These are phyloP conservation scores for Geranomyces michiganensis DNA, from an alignment of 192 early-diverging fungal genomes.

Conservation along the genomic window DNA sequence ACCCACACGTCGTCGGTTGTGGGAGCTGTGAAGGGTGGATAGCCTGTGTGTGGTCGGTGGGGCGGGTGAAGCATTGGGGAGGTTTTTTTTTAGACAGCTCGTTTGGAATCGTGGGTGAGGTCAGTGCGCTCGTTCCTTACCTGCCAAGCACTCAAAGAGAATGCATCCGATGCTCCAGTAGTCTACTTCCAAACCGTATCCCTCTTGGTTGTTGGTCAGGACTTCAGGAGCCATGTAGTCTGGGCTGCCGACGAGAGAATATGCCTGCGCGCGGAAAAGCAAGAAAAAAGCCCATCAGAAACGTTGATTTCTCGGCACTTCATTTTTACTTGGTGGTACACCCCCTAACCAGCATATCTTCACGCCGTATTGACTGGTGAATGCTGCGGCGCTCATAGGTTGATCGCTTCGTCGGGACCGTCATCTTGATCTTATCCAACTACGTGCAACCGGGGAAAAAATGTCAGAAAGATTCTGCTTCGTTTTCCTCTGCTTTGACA, in stretches of 20 bases:
- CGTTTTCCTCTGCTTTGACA: too few relatives aligned
- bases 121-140: slow-evolving; percentile 19
- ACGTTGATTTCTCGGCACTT: neutral
- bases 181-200: slow-evolving; percentile 72
- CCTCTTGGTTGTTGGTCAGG: slow-evolving; percentile 50
- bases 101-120: neutral
- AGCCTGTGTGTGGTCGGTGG: slow-evolving; percentile 44
- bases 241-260: slow-evolving; percentile 84
- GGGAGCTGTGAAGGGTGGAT: slow-evolving; percentile 72
- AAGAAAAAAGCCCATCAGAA: neutral
- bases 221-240: slow-evolving; percentile 96
- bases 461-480: neutral
- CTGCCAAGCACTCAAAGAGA: slow-evolving; percentile 73
- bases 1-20: slow-evolving; percentile 77
- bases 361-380: slow-evolving; percentile 44
- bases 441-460: neutral
- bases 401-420: slow-evolving; percentile 32
- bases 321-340: too few relatives aligned
- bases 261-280: slow-evolving; percentile 46
- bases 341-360: slow-evolving; percentile 36
- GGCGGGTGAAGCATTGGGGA: neutral
- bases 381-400: slow-evolving; percentile 43
- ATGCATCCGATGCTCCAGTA: slow-evolving; percentile 80
- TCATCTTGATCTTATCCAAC: slow-evolving; percentile 50
- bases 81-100: slow-evolving; percentile 74